Evolutionary conservation across 129 eudicot species (phyloP).

Genomic region (Centaurea solstitialis): DNA sequence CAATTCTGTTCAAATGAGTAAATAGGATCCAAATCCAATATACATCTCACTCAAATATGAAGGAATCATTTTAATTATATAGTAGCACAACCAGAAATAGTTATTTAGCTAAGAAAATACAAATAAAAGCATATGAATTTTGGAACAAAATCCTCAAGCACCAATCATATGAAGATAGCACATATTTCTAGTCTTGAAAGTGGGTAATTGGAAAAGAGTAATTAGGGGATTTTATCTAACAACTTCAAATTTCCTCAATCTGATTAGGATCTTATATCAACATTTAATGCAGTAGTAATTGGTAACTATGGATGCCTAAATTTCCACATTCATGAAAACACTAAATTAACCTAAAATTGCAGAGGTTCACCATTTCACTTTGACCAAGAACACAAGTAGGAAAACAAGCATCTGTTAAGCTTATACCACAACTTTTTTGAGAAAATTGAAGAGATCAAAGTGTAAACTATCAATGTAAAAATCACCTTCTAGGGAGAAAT

Average conservation of each 20-base stretch:
- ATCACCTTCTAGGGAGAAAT: slow-evolving; percentile 14
- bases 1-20: background rate
- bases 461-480: background rate
- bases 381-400: background rate
- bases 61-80: background rate
- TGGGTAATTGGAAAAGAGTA: background rate
- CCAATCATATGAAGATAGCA: background rate
- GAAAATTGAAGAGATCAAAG: background rate
- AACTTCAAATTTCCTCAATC: background rate
- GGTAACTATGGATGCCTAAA: background rate
- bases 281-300: background rate
- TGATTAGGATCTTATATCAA: background rate
- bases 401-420: background rate
- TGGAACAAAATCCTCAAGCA: background rate
- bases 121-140: background rate
- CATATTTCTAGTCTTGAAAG: background rate
- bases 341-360: slow-evolving; percentile 12
- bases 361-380: background rate
- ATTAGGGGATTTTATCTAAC: background rate
- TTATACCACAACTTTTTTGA: background rate
- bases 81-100: background rate
- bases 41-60: background rate
- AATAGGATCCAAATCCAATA: background rate
- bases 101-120: background rate
- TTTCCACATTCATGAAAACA: background rate